These are phyloP conservation scores for Paraphoma sp. DNA, from an alignment of 2,329 filamentous ascomycete species.

Conservation along the genomic window DNA sequence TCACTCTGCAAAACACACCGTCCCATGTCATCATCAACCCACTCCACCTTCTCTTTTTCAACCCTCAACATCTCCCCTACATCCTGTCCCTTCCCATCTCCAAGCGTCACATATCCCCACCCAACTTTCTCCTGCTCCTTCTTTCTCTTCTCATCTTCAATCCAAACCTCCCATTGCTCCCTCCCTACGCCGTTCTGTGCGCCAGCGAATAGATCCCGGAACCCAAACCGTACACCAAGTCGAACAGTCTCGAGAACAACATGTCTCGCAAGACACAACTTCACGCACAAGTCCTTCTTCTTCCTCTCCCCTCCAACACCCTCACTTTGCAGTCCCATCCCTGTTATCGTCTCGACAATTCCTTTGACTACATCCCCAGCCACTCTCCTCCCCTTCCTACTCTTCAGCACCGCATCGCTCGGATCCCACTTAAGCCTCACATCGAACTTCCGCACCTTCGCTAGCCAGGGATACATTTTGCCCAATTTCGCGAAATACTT, in stretches of 20 bases:
- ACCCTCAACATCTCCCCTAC: too few species aligned
- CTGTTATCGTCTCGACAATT: constrained; percentile 25
- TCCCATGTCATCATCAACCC: too few species aligned
- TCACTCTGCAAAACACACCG: too few species aligned
- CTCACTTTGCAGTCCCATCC: too few species aligned
- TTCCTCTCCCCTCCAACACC: constrained; percentile 12
- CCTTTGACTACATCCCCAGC: constrained; percentile 21
- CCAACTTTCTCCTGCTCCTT: too few species aligned
- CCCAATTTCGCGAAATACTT: constrained; percentile 29
- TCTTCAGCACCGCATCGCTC: constrained; percentile 18
- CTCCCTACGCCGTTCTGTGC: too few species aligned
- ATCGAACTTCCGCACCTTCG: constrained; percentile 28
- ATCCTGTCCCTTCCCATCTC: too few species aligned
- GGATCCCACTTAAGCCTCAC: constrained; percentile 35
- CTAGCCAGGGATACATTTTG: constrained; percentile 32
- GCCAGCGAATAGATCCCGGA: neutral
- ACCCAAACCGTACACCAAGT: neutral
- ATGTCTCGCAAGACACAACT: constrained; percentile 15
- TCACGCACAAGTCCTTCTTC: constrained; percentile 18
- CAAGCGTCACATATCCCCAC: too few species aligned
- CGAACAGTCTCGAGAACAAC: constrained; percentile 8
- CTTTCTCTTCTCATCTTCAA: too few species aligned
- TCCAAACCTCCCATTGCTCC: too few species aligned
- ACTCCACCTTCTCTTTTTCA: too few species aligned
- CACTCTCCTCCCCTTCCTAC: constrained; percentile 19